Evolutionary conservation across 2,329 filamentous ascomycete genomes (phyloP), one percentile per base, ranked within the genome.

Genomic region (Knoxdaviesia capensis): DNA sequence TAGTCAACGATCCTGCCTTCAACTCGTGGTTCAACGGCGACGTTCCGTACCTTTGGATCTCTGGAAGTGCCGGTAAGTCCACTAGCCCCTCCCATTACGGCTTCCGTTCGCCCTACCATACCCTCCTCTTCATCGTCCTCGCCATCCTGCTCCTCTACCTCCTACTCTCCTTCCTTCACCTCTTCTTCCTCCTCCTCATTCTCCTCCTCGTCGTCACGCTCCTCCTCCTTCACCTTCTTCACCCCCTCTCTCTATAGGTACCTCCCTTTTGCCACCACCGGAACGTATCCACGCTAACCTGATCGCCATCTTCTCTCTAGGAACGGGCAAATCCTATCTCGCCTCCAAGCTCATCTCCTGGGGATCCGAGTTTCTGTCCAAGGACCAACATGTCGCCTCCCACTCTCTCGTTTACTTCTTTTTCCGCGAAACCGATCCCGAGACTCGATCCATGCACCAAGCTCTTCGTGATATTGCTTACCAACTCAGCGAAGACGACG

Each of bases 261-360:
- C 34, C 34, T 9, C 34, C 34, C 20, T 20, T 3, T 20, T 20
- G 20, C 20, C 20, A 20, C 20, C 20, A 20, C 20, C 20, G 2
- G 20, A 20, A 20, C 20, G 20, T 20, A 20, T 20, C 20, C 20
- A 20, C 20, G 20, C 20, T 20, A 20, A 20, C 20, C 20, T 20
- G 20, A 20, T 35, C 8, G 34, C 34, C 11, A 11, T 9, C 11
- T 35, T 35, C 9, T 35, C 11, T 34, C 11, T 41, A 53, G 59
- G 60, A 5, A 62, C 60, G 1, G 65, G 65, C 28, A 68, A 68
- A 48, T 65, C 61, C 0, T 67, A 58, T 43, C 46, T 68, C 1
- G 57, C 61, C 3, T 56, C 63, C 1, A 57, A 55, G n/a, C 52
- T 67, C 6, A 59, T 68, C n/a, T 48, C 56, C 1, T 66, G 52